A percentile compares a stretch with the other conserved stretches of the same genome.
These are phyloP conservation scores for Pseudonectria buxi DNA, from an alignment of 2,329 filamentous ascomycete genomes.

Conservation along the genomic window DNA sequence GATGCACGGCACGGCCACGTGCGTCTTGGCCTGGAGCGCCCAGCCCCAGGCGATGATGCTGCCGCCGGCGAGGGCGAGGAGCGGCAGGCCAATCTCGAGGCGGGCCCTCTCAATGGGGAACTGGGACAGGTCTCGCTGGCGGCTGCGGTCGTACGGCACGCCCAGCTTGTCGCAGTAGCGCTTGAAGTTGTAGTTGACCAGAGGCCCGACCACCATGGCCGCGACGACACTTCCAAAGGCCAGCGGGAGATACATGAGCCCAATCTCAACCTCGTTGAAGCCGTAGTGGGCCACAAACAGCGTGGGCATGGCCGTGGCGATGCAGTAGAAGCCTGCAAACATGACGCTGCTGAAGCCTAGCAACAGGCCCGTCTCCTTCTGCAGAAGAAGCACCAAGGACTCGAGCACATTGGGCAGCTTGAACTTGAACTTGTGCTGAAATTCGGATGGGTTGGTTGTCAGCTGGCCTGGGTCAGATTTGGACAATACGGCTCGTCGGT, in stretches of 20 bases:
- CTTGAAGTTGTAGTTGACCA: conserved; percentile 62
- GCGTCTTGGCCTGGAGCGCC: conserved; percentile 36
- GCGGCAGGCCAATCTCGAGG: conserved; percentile 41
- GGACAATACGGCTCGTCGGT: conserved; percentile 8
- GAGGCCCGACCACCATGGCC: conserved; percentile 40
- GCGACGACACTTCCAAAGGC: conserved; percentile 43
- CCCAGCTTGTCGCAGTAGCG: conserved; percentile 50
- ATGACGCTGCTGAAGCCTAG: conserved; percentile 38
- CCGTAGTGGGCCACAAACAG: conserved; percentile 48
- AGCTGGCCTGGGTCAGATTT: conserved; percentile 7
- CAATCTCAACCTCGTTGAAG: conserved; percentile 48
- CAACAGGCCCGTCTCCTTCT: conserved; percentile 38
- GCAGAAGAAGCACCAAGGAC: conserved; percentile 33
- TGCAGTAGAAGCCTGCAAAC: conserved; percentile 44
- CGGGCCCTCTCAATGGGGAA: conserved; percentile 48
- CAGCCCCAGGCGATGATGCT: conserved; percentile 46
- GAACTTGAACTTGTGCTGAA: conserved; percentile 26
- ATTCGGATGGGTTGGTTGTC: conserved; percentile 8
- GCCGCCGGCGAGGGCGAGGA: conserved; percentile 43
- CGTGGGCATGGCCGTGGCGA: conserved; percentile 38
- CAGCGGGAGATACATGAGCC: conserved; percentile 46
- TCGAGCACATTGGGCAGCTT: conserved; percentile 35
- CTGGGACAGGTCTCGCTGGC: conserved; percentile 39
- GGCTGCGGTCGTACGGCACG: conserved; percentile 45
- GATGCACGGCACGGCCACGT: conserved; percentile 40